Evolutionary conservation across 306 rosid genomes (phyloP), one percentile per base, ranked within the genome.

Genomic region (Pyrus pyrifolia): DNA sequence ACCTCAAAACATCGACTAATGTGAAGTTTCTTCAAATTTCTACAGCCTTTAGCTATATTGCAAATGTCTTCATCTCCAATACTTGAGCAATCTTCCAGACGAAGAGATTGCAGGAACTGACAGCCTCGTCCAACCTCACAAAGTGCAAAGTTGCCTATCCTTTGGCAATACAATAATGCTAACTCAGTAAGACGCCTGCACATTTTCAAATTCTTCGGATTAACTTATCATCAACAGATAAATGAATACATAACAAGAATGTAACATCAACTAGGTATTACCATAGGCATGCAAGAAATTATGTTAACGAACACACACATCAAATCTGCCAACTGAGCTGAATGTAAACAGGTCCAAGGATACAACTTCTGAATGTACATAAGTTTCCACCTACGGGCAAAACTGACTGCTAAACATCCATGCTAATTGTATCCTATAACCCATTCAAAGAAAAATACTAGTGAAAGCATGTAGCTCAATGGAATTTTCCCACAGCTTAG

Each of bases 1-100:
- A 92, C 97, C 98, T 95, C 98, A 82, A 92, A 89, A 85, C 99
- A 95, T 70, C 97, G 92, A 25, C 90, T 96, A 84, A 92, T 89
- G 68, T 91, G 93, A 79, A 95, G 93, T 78, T 91, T 95, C 93
- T 92, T 92, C 86, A 95, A 83, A 74, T 83, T 95, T 73, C 68
- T 82, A 82, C 99, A 95, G 76, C 99, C 99, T 69, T 62, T 75
- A 49, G 98, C 99, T 78, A 92, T 88, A 30, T 90, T 88, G 64
- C 96, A 86, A 85, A 96, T 87, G 82, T 91, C 97, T 67, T 87
- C 97, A 82, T 96, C 96, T 72, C 98, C 97, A 73, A 96, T 89
- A 80, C 85, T 83, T 46, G 99, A 88, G 87, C 99, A 96, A 85
- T 92, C 98, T 80, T 92, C 97, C 88, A 96, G 83, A 87, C 91